Percentiles rank a stretch among this genome's conserved stretches.
These are phyloP conservation scores for Vitis hybrid DNA, from an alignment of 177 flowering plant species.

Conservation along the genomic window DNA sequence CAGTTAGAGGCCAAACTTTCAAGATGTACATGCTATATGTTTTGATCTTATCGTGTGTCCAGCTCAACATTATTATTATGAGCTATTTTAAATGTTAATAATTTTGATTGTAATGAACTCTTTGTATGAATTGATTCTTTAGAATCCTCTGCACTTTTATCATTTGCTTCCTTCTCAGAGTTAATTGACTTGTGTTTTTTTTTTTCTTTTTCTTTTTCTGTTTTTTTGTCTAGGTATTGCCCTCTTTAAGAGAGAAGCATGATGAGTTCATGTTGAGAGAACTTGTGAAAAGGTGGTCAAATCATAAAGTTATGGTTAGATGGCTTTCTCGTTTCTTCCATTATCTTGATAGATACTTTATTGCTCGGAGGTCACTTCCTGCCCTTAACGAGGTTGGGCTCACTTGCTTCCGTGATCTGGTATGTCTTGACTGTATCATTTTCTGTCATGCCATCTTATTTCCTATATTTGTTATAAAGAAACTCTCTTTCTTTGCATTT, in stretches of 20 bases:
- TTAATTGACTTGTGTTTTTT: slow-evolving; percentile 5
- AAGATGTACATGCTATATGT: too few relatives aligned
- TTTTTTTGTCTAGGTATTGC: slow-evolving; percentile 48
- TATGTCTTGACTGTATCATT: slow-evolving; percentile 16
- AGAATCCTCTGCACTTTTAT: background rate
- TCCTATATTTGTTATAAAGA: background rate
- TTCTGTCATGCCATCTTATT: background rate
- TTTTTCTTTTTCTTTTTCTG: background rate
- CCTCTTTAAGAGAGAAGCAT: slow-evolving; percentile 72
- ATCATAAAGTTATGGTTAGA: slow-evolving; percentile 81
- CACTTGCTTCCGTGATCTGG: slow-evolving; percentile 76
- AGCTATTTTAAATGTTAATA: too few relatives aligned
- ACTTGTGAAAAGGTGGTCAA: slow-evolving; percentile 76
- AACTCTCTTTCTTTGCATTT: background rate
- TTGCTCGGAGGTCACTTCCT: slow-evolving; percentile 72
- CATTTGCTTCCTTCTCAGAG: background rate
- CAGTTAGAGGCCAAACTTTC: too few relatives aligned
- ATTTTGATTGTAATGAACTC: too few relatives aligned
- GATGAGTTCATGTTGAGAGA: slow-evolving; percentile 80
- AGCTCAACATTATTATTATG: too few relatives aligned
- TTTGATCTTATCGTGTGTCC: too few relatives aligned
- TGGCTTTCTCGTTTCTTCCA: slow-evolving; percentile 83
- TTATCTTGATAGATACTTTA: slow-evolving; percentile 77
- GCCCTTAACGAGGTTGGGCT: slow-evolving; percentile 74
- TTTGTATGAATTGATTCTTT: too few relatives aligned